Base-by-base conservation (phyloP, 2,329 filamentous ascomycete genomes). In the Beauveria rudraprayagi region DNA sequence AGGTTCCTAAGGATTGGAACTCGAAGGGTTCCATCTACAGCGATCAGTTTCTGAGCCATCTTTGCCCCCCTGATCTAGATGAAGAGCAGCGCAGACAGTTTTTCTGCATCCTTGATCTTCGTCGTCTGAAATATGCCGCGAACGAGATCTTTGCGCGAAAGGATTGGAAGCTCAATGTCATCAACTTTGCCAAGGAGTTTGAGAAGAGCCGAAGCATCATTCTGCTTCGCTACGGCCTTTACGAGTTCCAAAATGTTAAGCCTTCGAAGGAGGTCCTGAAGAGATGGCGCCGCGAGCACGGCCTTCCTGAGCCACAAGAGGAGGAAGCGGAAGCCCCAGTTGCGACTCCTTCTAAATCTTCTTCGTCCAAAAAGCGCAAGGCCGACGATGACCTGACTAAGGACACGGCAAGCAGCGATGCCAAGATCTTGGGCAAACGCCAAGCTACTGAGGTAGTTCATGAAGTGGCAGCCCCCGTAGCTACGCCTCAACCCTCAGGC, bases 161-260 rank as follows among this genome's bases (percentile, higher is more conserved):
- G 69, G 82, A 84, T 65, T 86, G 83, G 83, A 84, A 83, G 71
- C 71, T 86, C 58, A 86, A 86, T 64, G 79, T 85, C 19, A 70
- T 82, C 64, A 85, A 85, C 69, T 86, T 86, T 62, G 82, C 83
- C 44, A 86, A 85, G 69, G 83, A 85, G 69, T 86, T 83, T 63
- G 83, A 86, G 69, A 86, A 86, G 75, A 85, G 82, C 67, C 77
- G 83, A 54, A 83, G 82, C 65, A 73, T 86, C 48, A 85, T 86
- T 61, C 79, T 86, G 71, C 68, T 86, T 61, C 81, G 83, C 53
- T 86, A 86, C 63, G 83, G 83, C 2, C 77, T 85, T 1, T 86
- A 85, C 67, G 80, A 85, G 66, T 86, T 85, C 72, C 83, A 85
- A 72, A 85, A 81, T 19, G 78, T 85, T 47, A 83, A 83, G 67